Conservation (phyloP, 2,329 filamentous ascomycete species). For the Colletotrichum musae region DNA sequence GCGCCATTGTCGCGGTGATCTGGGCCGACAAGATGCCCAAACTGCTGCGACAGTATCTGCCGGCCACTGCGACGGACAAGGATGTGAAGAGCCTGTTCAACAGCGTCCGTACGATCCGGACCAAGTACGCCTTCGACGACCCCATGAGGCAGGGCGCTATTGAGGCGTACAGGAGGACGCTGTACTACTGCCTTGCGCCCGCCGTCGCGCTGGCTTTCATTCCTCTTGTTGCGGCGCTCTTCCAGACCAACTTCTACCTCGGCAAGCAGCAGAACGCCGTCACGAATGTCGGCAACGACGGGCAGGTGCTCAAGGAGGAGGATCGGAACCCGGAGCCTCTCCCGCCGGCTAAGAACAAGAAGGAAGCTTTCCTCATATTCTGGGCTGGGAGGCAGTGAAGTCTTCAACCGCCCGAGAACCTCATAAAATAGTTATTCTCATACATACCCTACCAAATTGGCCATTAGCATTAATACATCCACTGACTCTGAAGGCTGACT, state of each 20-base stretch:
- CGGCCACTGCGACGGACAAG: conserved; percentile 42
- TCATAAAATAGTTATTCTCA: too few species aligned
- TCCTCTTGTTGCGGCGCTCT: conserved; percentile 35
- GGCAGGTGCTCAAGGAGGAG: conserved; percentile 30
- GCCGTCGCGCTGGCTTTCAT: conserved; percentile 36
- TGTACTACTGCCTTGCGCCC: conserved; percentile 40
- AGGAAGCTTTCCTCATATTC: conserved; percentile 47
- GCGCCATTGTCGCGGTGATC: conserved; percentile 33
- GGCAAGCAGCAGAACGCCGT: conserved; percentile 41
- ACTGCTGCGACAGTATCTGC: conserved; percentile 45
- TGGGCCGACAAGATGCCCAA: conserved; percentile 45
- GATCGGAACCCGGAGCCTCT: conserved; percentile 30
- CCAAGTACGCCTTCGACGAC: conserved; percentile 38
- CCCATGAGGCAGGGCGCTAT: conserved; percentile 43
- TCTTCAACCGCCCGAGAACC: not conserved
- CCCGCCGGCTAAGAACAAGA: conserved; percentile 43
- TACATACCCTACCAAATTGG: too few species aligned
- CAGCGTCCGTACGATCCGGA: conserved; percentile 27
- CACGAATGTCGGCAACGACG: conserved; percentile 36
- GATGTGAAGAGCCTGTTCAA: conserved; percentile 41
- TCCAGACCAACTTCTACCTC: conserved; percentile 40
- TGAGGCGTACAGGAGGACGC: conserved; percentile 34
- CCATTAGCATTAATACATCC: too few species aligned
- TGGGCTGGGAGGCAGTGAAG: conserved; percentile 41
- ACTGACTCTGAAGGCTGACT: too few species aligned